Evolutionary conservation across 2,329 filamentous ascomycete species (phyloP), one percentile per base, ranked within the genome.

Genomic region (Fusarium chaquense): DNA sequence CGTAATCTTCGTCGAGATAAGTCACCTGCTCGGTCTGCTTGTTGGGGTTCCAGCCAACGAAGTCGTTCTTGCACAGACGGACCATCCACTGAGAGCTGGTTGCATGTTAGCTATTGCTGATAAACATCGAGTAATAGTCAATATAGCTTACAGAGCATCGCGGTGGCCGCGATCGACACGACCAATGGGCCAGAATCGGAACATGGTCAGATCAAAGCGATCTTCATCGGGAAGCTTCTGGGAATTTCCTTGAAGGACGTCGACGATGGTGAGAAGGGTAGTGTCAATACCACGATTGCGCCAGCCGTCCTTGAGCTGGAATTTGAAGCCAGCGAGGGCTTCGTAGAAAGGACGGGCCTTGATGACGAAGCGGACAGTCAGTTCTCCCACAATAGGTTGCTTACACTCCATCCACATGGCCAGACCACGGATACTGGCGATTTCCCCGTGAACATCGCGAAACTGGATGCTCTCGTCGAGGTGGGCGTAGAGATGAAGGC

Each of bases 1-100:
- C 28, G 28, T 30, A 30, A 11, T 30, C 28, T 30, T 30, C 28
- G 9, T 11, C 9, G 10, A 30, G 20, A 20, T 20, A 30, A 30
- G 28, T 11, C 3, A 11, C 15, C 6, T 15, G 3, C 6, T 8
- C 6, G 13, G 15, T 16, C 15, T 16, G 13, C 15, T 16, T 1
- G 36, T 30, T 18, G 16, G 45, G 53, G 12, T 16, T n/a, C 67
- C 66, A 70, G 6, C 32, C 26, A 1, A 67, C 62, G 1, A 54
- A 28, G 3, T 24, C 16, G 18, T 40, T 30, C 4, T 26, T 35
- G 43, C 43, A 40, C 26, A 70, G 46, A 9, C 66, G 62, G 2
- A 70, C 7, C 62, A 70, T 70, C 67, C 66, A 70, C 53, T 70
- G 67, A 1, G 58, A 55, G 3, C 66, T 70, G 7, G 1, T 5